phyloP scores from a whole-genome alignment of 306 rosid species.

The Inga oerstediana region DNA sequence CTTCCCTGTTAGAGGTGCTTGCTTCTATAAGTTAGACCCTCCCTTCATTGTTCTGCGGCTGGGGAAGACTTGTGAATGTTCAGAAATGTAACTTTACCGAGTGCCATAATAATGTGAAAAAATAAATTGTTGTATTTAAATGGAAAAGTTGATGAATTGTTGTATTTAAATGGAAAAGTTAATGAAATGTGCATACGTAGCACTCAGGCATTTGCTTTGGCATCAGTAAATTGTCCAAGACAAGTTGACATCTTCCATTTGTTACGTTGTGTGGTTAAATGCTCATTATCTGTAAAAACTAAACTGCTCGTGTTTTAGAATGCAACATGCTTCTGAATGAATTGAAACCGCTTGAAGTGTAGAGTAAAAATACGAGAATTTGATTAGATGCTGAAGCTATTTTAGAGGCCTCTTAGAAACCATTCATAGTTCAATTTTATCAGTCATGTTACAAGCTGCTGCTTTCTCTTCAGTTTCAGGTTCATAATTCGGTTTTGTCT shows the following conservation, averaged over 20 bases:
- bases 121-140: conserved; percentile 27
- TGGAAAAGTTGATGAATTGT: conserved; percentile 30
- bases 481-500: not conserved
- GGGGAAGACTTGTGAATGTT: conserved; percentile 32
- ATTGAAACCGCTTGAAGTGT: not conserved
- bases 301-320: not conserved
- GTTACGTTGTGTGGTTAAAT: conserved; percentile 27
- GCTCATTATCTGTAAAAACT: conserved; percentile 19
- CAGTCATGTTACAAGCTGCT: not conserved
- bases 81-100: conserved; percentile 40
- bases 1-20: conserved; percentile 86
- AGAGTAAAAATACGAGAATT: not conserved
- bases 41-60: conserved; percentile 29
- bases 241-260: conserved; percentile 18
- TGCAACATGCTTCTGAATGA: conserved; percentile 23
- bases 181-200: conserved; percentile 29
- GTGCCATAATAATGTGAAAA: conserved; percentile 19
- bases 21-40: conserved; percentile 48
- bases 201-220: conserved; percentile 33
- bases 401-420: not conserved
- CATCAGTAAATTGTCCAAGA: not conserved
- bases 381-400: no score
- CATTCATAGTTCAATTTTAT: conserved; percentile 3
- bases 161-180: conserved; percentile 35
- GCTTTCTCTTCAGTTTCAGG: not conserved